Conservation (phyloP, 2,329 filamentous ascomycete genomes). For the Pseudogymnoascus sp. region DNA sequence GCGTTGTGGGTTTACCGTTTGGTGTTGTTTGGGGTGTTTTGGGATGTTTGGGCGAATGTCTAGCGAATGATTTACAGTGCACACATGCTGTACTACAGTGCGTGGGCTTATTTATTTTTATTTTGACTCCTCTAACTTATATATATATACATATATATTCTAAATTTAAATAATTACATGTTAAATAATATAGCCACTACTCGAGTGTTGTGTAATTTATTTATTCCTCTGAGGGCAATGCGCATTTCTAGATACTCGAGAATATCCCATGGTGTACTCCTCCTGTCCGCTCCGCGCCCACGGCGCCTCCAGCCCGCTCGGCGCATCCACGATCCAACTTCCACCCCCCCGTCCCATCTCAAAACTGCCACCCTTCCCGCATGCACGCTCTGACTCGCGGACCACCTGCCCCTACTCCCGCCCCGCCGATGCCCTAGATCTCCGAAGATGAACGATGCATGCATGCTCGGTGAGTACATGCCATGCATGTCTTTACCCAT, state of each 20-base stretch:
- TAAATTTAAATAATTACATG: neutral
- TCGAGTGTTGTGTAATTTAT: neutral
- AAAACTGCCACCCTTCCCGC: neutral
- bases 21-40: neutral
- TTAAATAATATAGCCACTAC: neutral
- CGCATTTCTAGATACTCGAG: neutral
- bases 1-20: neutral
- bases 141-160: neutral
- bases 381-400: neutral
- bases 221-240: neutral
- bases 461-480: neutral
- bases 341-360: neutral
- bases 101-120: neutral
- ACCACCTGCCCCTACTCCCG: neutral
- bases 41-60: neutral
- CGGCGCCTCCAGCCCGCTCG: neutral
- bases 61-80: neutral
- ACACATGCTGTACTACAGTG: neutral
- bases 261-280: neutral
- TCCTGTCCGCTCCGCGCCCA: neutral
- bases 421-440: neutral
- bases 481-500: neutral
- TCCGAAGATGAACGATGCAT: neutral
- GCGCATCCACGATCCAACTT: neutral
- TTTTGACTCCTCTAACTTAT: neutral